Conservation (phyloP, 495 filamentous ascomycete genomes). For the Collariella sp. region DNA sequence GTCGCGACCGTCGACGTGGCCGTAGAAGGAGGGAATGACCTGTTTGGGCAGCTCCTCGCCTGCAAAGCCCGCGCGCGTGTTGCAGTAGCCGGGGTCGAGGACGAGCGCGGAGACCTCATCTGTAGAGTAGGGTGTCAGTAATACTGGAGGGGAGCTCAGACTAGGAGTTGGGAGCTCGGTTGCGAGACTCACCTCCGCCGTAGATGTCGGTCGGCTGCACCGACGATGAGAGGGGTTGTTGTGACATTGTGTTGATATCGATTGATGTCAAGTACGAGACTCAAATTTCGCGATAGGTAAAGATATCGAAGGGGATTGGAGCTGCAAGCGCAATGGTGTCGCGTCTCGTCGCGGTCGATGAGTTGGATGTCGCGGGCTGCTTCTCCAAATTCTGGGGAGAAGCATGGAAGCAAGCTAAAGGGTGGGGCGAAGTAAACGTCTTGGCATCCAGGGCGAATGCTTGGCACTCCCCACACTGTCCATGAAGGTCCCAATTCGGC, state of each 20-base stretch:
- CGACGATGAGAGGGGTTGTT: conserved; percentile 33
- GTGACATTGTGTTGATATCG: conserved; percentile 18
- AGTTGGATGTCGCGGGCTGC: background rate
- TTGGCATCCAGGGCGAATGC: background rate
- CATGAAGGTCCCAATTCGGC: too few species aligned
- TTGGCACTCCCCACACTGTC: conserved; percentile 1
- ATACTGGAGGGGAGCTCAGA: background rate
- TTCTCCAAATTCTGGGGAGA: conserved; percentile 17
- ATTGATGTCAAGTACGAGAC: background rate
- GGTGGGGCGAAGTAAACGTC: background rate
- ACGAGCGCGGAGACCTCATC: conserved; percentile 97
- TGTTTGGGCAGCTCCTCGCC: conserved; percentile 97
- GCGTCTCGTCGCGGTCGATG: conserved; percentile 2
- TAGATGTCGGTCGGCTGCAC: conserved; percentile 60
- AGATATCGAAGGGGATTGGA: background rate
- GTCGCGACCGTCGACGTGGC: conserved; percentile 45
- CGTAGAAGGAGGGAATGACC: conserved; percentile 79
- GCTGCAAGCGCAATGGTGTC: conserved; percentile 2
- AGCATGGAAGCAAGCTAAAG: background rate
- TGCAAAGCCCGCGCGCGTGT: conserved; percentile 87
- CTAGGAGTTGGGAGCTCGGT: background rate
- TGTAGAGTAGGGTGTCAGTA: conserved; percentile 26
- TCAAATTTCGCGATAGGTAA: background rate
- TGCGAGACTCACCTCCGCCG: conserved; percentile 59
- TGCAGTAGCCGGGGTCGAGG: conserved; percentile 86